Evolutionary conservation across 306 rosid species (phyloP), one percentile per base, ranked within the genome.

Genomic region (Malus orientalis): DNA sequence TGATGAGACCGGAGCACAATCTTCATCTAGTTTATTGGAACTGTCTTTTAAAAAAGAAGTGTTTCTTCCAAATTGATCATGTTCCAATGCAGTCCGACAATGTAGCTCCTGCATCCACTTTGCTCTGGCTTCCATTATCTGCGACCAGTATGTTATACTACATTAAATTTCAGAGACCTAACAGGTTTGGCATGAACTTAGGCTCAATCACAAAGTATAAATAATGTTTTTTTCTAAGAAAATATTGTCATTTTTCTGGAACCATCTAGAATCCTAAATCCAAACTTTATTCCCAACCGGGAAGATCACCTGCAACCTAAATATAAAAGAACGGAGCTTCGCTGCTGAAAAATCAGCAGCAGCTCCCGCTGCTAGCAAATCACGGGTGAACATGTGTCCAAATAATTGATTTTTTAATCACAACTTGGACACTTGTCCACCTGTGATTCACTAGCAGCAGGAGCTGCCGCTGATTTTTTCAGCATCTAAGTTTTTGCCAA

Each of bases 71-170:
- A 72, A 81, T 84, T 83, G 73, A 74, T 85, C 88, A 75, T 81
- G 70, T 74, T 87, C 92, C 53, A 85, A 86, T 67, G 84, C 83
- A 54, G 79, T 85, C 76, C 86, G 90, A 85, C 85, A 84, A 14
- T 94, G 98, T 86, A 90, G 86, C 84, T 92, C 97, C 79, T 92
- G 88, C 98, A 94, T 94, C 98, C 98, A 94, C 88, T 83, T 80
- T 54, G 93, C 81, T 89, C 97, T 85, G 64, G 97, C 97, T 71
- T 70, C 96, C 93, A 76, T 86, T 59, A 95, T 90, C 99, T 95
- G 82, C 77, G 75, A 83, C 69, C 40, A 61, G 67, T 74, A 77
- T 70, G 74, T 79, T 76, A 38, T 79, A 71, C 78, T 11, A 11
- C 70, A 33, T 36, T 22, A 63, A 36, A 74, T 75, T 54, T 27